These are phyloP conservation scores for Tolypocladium tundrense DNA, from an alignment of 2,329 filamentous ascomycete species.

Conservation along the genomic window DNA sequence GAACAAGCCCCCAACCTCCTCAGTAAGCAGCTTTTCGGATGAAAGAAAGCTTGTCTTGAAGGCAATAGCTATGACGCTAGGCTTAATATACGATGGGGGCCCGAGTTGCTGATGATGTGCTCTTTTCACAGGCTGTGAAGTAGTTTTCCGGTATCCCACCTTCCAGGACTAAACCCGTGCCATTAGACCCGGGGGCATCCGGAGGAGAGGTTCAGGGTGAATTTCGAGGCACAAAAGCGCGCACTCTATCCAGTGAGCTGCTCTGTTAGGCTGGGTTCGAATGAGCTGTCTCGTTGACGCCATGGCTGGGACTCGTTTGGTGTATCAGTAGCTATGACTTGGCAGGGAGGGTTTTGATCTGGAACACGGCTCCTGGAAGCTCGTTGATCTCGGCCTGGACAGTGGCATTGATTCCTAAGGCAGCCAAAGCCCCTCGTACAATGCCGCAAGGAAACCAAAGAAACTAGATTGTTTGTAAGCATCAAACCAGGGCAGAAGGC, in stretches of 20 bases:
- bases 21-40: slow-evolving; percentile 16
- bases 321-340: slow-evolving; percentile 41
- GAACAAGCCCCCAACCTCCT: slow-evolving; percentile 31
- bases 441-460: slow-evolving; percentile 93
- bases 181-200: neutral
- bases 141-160: slow-evolving; percentile 8
- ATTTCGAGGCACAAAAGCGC: neutral
- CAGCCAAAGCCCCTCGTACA: slow-evolving; percentile 84
- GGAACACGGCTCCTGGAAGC: slow-evolving; percentile 81
- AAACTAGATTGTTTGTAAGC: slow-evolving; percentile 46
- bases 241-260: neutral
- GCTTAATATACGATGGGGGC: slow-evolving; percentile 24
- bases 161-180: neutral
- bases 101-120: slow-evolving; percentile 24
- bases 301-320: neutral
- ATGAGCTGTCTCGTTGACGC: neutral
- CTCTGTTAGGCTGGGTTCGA: neutral
- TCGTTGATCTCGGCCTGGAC: slow-evolving; percentile 87
- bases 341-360: slow-evolving; percentile 74
- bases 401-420: slow-evolving; percentile 79
- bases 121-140: slow-evolving; percentile 26
- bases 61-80: slow-evolving; percentile 23
- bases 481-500: neutral
- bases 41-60: slow-evolving; percentile 15
- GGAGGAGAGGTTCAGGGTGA: neutral